phyloP scores from a whole-genome alignment of 2,329 filamentous ascomycete species.

The Trichophyton rubrum region DNA sequence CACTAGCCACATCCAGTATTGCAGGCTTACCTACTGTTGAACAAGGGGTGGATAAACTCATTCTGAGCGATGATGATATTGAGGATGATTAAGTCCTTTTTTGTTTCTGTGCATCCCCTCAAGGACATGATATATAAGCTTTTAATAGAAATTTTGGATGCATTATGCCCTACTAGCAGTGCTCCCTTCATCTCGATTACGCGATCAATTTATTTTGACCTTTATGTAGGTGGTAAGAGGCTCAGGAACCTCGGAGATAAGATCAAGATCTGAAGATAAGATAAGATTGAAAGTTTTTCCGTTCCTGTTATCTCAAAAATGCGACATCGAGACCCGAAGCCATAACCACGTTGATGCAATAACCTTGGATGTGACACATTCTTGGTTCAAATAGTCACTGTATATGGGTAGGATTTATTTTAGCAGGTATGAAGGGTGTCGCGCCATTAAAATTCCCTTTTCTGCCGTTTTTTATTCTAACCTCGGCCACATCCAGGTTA shows the following conservation, averaged over 20 bases:
- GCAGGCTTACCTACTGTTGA: constrained; percentile 21
- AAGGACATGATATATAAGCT: not conserved
- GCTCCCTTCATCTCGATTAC: not conserved
- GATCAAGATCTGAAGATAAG: not conserved
- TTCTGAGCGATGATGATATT: constrained; percentile 74
- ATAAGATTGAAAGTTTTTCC: not conserved
- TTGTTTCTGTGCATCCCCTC: not conserved
- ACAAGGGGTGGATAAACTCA: constrained; percentile 50
- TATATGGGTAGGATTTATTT: not conserved
- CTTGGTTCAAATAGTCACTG: not conserved
- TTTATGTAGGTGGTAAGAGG: not conserved
- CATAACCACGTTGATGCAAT: not conserved
- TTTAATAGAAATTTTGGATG: not conserved
- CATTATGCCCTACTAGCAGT: not conserved
- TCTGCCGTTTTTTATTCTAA: not conserved
- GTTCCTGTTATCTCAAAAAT: not conserved
- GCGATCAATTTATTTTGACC: no score
- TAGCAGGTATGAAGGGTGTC: not conserved
- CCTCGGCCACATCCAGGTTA: not conserved
- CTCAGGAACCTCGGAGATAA: not conserved
- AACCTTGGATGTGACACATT: not conserved
- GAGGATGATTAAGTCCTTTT: constrained; percentile 41
- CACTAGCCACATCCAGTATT: not conserved
- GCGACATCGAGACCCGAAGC: not conserved
- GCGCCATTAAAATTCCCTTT: no score